A percentile compares a stretch with the other conserved stretches of the same genome.
Evolutionary conservation across 192 early-diverging fungal genomes (phyloP).

Genomic region (Entomortierella lignicola): DNA sequence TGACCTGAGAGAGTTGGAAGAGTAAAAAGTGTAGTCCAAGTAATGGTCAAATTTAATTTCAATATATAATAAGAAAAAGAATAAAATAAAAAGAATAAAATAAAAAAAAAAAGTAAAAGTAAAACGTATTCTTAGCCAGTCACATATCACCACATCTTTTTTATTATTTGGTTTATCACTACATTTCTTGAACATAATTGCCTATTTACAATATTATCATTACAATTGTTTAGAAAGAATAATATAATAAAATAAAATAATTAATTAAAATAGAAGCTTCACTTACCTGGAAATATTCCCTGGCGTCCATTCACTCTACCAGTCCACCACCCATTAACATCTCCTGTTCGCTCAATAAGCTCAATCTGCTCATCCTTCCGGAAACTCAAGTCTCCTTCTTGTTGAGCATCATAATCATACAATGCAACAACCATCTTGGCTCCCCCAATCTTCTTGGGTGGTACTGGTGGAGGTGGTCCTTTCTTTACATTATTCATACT

Average conservation of each 20-base stretch:
- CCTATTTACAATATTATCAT: background rate
- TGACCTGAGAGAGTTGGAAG: too few relatives aligned
- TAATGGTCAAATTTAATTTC: too few relatives aligned
- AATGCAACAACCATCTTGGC: constrained; percentile 71
- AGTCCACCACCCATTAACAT: constrained; percentile 86
- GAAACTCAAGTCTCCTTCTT: constrained; percentile 79
- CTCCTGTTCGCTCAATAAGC: constrained; percentile 68
- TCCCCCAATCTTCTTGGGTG: constrained; percentile 20
- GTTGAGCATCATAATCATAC: constrained; percentile 83
- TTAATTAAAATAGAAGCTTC: background rate
- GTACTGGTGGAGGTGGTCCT: constrained; percentile 45
- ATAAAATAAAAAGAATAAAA: too few relatives aligned
- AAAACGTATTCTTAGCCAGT: too few relatives aligned
- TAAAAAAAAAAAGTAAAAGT: too few relatives aligned
- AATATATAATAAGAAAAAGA: too few relatives aligned
- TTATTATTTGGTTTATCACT: background rate
- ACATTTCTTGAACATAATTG: constrained; percentile 38
- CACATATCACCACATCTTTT: constrained; percentile 1
- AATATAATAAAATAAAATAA: background rate
- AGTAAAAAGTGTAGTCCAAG: too few relatives aligned
- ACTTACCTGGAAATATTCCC: constrained; percentile 81
- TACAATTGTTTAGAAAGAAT: background rate
- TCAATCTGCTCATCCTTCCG: constrained; percentile 77
- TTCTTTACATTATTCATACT: constrained; percentile 22
- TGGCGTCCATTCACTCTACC: constrained; percentile 69